These are phyloP conservation scores for Aspergillus fumigatus DNA, from an alignment of 2,329 filamentous ascomycete species.

Conservation along the genomic window DNA sequence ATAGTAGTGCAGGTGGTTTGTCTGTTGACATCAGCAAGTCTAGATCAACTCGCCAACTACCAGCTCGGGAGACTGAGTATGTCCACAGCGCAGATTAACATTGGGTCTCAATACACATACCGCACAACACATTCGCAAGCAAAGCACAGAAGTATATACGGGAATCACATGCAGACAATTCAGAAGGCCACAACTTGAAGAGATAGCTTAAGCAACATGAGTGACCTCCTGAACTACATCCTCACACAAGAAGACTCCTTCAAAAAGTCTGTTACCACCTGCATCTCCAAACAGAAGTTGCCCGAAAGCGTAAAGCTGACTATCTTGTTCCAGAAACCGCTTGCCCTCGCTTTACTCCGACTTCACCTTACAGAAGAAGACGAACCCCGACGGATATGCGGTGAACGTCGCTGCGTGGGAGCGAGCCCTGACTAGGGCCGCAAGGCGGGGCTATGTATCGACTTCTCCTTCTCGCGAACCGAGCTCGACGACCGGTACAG, in stretches of 20 bases:
- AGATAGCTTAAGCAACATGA: constrained; percentile 23
- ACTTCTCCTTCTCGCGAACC: constrained; percentile 31
- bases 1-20: background rate
- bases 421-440: constrained; percentile 65
- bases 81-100: background rate
- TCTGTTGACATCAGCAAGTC: background rate
- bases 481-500: constrained; percentile 6
- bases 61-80: background rate
- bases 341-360: constrained; percentile 86
- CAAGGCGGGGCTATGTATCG: constrained; percentile 56
- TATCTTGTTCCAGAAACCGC: constrained; percentile 54
- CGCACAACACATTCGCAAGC: background rate
- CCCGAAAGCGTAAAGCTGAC: constrained; percentile 1
- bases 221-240: constrained; percentile 65
- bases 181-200: background rate
- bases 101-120: too few species aligned
- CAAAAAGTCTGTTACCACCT: constrained; percentile 45
- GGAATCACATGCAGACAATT: background rate
- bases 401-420: constrained; percentile 80
- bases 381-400: constrained; percentile 79
- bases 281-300: background rate
- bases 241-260: constrained; percentile 59
- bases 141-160: background rate
- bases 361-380: constrained; percentile 66
- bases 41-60: background rate